Base-by-base conservation (phyloP, 345 rosid species). In the Rhodamnia rubescens region DNA sequence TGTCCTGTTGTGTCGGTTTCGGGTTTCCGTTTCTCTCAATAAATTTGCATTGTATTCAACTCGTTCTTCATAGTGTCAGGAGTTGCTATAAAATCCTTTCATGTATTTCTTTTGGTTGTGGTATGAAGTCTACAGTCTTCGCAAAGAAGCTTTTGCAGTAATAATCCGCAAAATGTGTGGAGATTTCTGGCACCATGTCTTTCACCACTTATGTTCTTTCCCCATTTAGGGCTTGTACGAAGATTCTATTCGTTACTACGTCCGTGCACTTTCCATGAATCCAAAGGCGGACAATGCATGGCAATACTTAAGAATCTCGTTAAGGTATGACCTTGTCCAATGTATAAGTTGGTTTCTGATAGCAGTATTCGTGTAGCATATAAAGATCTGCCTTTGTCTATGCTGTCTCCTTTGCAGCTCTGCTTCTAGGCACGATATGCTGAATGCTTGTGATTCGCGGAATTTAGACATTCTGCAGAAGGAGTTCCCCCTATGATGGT, bases 221-320 rank as follows among this genome's bases (percentile, higher is more conserved):
- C 16, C 85, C 86, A 85, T 82, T 55, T 87, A 98, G 99, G 98
- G 98, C 51, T 89, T 94, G 99, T 95, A 95, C 44, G 95, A 94
- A 89, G 98, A 98, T 74, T 96, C 99, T 2, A 93, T 98, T 61
- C 92, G 93, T 8, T 98, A 96, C 86, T 98, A 98, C 85, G 99
- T 98, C 11, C 96, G 99, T 42, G 99, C 99, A 56, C 99, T 98
- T 9, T 93, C 98, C 16, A 95, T 98, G 99, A 98, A 98, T 88
- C 99, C 99, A 27, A 98, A 98, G 90, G 99, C 99, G 29, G 99
- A 98, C 84, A 98, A 98, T 86, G 99, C 98, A 27, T 98, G 99
- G 98, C 99, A 96, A 84, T 98, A 96, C 92, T 90, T 98, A 93
- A 93, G 97, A 86, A 95, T 98, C 86, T 98, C 99, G 32, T 89